phyloP scores from a whole-genome alignment of 2,329 filamentous ascomycete species.

The Colletotrichum sp. region DNA sequence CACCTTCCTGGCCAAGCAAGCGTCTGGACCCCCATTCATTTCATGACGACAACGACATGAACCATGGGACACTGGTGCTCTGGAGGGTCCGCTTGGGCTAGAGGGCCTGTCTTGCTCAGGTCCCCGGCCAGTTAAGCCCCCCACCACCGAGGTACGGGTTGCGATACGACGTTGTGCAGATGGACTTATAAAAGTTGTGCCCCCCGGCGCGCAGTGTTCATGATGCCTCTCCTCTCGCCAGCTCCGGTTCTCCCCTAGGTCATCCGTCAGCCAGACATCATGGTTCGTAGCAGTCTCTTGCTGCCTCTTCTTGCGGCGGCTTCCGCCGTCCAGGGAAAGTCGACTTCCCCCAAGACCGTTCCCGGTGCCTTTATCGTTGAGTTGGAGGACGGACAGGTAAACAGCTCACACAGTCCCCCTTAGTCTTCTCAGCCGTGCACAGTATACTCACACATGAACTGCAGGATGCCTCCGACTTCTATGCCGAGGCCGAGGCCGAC shows the following conservation, averaged over 20 bases:
- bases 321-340: constrained; percentile 30
- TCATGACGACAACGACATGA: constrained; percentile 1
- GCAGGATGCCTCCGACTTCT: constrained; percentile 46
- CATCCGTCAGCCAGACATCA: constrained; percentile 27
- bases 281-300: constrained; percentile 38
- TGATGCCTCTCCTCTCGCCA: background rate
- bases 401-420: constrained; percentile 1
- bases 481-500: constrained; percentile 39
- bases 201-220: background rate
- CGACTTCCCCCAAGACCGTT: constrained; percentile 33
- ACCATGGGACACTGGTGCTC: background rate
- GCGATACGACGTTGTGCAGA: background rate
- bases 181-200: constrained; percentile 6
- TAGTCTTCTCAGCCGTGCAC: background rate
- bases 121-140: background rate
- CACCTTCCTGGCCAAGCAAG: constrained; percentile 16
- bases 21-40: background rate
- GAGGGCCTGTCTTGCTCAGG: background rate
- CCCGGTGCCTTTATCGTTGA: constrained; percentile 58
- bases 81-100: background rate
- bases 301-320: constrained; percentile 39
- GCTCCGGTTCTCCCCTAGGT: constrained; percentile 14
- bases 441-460: background rate
- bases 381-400: constrained; percentile 53
- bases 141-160: background rate